phyloP scores from a whole-genome alignment of 208 protist genomes.

The Vickermania spadyakhi region DNA sequence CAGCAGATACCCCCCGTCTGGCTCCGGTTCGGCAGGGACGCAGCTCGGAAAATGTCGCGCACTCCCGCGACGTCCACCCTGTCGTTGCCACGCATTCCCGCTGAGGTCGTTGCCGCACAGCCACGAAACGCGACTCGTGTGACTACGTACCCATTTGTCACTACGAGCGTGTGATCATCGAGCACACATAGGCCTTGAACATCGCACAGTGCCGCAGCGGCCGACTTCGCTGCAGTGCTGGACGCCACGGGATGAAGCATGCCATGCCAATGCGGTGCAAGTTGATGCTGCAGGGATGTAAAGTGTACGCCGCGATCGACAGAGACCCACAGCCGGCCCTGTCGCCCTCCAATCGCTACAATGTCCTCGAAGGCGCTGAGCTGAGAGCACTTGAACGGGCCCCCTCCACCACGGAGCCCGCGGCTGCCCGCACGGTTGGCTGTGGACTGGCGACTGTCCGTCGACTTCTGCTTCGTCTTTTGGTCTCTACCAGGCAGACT shows the following conservation, averaged over 20 bases:
- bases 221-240: not conserved
- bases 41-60: too few species aligned
- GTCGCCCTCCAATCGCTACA: slow-evolving; percentile 34
- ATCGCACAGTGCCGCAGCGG: too few species aligned
- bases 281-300: slow-evolving; percentile 7
- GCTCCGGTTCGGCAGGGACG: too few species aligned
- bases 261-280: slow-evolving; percentile 1
- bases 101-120: too few species aligned
- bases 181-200: slow-evolving; percentile 11
- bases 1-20: not conserved
- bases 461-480: not conserved
- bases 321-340: slow-evolving; percentile 49
- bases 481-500: not conserved
- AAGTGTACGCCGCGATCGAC: slow-evolving; percentile 59
- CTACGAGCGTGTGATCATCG: not conserved
- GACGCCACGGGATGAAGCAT: too few species aligned
- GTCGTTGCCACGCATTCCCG: too few species aligned
- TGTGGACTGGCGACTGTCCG: too few species aligned
- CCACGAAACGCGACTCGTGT: not conserved
- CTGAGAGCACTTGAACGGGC: not conserved
- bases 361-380: slow-evolving; percentile 24
- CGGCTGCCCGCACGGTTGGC: not conserved
- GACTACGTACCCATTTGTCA: not conserved
- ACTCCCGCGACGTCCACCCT: too few species aligned
- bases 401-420: not conserved